Conservation (phyloP, 441 rosid genomes). For the Erodium trifolium region DNA sequence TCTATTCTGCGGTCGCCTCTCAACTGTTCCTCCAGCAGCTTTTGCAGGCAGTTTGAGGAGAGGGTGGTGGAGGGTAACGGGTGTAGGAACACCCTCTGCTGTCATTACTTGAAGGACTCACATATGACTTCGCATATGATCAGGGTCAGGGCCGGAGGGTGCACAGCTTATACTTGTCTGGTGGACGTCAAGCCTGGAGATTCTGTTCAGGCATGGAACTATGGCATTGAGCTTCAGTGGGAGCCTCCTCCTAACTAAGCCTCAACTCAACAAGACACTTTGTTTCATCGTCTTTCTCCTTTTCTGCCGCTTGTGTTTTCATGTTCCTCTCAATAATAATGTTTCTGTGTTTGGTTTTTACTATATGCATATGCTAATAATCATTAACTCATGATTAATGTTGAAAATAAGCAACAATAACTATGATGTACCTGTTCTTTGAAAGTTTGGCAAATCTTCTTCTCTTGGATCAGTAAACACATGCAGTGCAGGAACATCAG, state of each 20-base stretch:
- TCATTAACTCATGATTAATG: no score
- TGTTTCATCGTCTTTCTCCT: no score
- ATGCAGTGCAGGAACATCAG: no score
- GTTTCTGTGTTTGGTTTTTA: no score
- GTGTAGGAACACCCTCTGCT: neutral
- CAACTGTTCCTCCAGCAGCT: neutral
- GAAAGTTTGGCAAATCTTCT: no score
- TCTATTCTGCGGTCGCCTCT: neutral
- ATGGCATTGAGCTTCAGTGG: neutral
- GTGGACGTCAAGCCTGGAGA: neutral
- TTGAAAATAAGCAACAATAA: no score
- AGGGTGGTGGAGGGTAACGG: neutral
- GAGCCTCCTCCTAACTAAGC: neutral
- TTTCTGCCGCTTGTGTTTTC: no score
- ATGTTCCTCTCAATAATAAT: no score
- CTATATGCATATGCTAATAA: no score
- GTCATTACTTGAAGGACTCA: neutral
- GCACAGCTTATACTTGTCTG: neutral
- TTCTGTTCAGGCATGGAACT: neutral
- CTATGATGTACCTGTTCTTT: no score
- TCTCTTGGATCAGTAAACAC: no score
- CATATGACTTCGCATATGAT: neutral
- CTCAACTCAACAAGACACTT: neutral
- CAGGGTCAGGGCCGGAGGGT: neutral
- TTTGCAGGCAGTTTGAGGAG: neutral